A percentile compares a stretch with the other conserved stretches of the same genome.
Evolutionary conservation across 2,329 filamentous ascomycete genomes (phyloP).

Genomic region (Delphinella strobiligena): DNA sequence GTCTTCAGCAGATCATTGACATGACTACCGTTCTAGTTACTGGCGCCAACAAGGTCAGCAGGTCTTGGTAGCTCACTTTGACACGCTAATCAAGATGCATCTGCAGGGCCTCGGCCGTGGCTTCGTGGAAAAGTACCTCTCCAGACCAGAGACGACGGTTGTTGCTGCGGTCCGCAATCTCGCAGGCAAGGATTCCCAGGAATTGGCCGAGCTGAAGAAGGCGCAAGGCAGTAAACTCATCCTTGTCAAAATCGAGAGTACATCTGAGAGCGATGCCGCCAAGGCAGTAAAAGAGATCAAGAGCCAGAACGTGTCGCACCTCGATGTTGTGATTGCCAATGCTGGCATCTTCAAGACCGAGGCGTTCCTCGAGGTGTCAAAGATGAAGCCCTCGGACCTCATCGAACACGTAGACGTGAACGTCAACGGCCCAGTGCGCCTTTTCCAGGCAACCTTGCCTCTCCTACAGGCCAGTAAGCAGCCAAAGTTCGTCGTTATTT

Average conservation of each 20-base stretch:
- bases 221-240: slow-evolving; percentile 8
- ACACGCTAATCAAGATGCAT: no score
- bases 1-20: no score
- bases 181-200: neutral
- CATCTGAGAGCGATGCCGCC: slow-evolving; percentile 3
- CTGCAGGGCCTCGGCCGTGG: slow-evolving; percentile 10
- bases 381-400: neutral
- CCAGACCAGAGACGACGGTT: slow-evolving; percentile 8
- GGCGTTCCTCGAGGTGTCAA: neutral
- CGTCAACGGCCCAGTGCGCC: neutral
- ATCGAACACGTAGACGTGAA: neutral
- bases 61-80: no score
- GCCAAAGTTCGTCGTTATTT: neutral
- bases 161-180: slow-evolving; percentile 10
- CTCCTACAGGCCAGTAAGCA: neutral
- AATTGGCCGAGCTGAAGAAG: slow-evolving; percentile 2
- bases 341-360: slow-evolving; percentile 1
- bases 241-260: slow-evolving; percentile 10
- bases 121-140: slow-evolving; percentile 6
- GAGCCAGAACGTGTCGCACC: slow-evolving; percentile 1
- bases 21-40: no score
- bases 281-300: slow-evolving; percentile 12
- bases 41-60: no score
- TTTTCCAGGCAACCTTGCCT: neutral
- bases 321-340: slow-evolving; percentile 12